phyloP scores from a whole-genome alignment of 2,329 filamentous ascomycete genomes.

The Emergomyces orientalis region DNA sequence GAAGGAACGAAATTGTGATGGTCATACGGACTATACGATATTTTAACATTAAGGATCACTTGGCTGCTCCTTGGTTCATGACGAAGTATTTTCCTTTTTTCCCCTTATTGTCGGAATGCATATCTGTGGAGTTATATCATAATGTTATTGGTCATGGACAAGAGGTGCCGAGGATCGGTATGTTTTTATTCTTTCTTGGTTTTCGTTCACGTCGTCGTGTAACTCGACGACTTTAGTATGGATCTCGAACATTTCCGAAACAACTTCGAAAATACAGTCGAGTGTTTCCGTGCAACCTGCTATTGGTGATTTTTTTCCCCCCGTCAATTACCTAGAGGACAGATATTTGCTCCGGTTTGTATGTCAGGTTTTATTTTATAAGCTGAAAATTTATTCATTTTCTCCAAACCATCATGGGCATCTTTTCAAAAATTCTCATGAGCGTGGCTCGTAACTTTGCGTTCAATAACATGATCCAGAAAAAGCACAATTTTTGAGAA shows the following conservation, averaged over 20 bases:
- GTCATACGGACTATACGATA: not conserved
- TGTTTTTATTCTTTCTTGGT: not conserved
- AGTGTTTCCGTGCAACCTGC: not conserved
- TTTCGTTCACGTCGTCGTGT: not conserved
- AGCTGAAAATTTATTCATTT: too few relatives aligned
- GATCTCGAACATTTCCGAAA: not conserved
- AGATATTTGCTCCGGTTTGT: too few relatives aligned
- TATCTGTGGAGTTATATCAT: slow-evolving; percentile 2
- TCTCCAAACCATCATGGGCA: too few relatives aligned
- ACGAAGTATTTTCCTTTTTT: not conserved
- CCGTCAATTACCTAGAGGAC: too few relatives aligned
- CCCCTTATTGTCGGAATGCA: not conserved
- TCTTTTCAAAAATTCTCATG: too few relatives aligned
- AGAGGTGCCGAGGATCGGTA: not conserved
- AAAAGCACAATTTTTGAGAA: too few relatives aligned
- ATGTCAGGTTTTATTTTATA: too few relatives aligned
- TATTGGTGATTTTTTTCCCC: not conserved
- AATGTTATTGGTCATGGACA: not conserved
- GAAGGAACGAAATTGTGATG: slow-evolving; percentile 33
- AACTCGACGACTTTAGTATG: not conserved
- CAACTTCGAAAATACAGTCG: too few relatives aligned
- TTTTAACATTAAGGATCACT: not conserved
- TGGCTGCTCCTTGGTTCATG: not conserved
- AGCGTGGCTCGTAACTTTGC: too few relatives aligned
- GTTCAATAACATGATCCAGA: too few relatives aligned